Conservation (phyloP, 306 rosid species). For the Fragaria nilgerrensis region DNA sequence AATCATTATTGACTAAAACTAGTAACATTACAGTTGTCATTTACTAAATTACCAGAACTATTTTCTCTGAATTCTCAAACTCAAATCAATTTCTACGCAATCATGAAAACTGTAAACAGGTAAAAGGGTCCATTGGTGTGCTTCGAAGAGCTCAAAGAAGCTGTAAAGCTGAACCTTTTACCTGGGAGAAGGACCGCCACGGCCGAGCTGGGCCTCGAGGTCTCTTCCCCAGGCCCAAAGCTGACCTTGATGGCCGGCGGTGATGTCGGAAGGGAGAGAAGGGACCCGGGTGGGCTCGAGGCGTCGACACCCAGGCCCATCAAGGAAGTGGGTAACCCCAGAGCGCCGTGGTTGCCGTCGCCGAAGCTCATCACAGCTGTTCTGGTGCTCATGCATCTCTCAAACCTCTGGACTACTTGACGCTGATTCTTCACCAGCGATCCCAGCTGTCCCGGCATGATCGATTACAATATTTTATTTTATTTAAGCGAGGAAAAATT, state of each 20-base stretch:
- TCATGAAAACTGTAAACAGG: neutral
- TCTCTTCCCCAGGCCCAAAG: conserved; percentile 3
- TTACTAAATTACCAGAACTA: neutral
- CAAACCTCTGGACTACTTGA: neutral
- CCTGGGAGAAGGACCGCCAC: conserved; percentile 46
- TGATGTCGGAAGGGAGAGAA: conserved; percentile 54
- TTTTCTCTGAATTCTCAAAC: neutral
- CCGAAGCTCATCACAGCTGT: conserved; percentile 79
- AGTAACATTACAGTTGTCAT: neutral
- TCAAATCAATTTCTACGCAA: neutral
- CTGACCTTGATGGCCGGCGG: conserved; percentile 27
- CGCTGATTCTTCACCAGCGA: neutral
- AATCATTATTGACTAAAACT: too few species aligned
- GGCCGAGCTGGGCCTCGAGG: conserved; percentile 65
- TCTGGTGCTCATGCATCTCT: conserved; percentile 49
- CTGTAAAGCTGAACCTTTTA: too few species aligned
- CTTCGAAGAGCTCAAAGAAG: too few species aligned
- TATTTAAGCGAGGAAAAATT: too few species aligned
- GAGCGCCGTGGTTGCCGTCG: conserved; percentile 80
- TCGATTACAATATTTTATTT: neutral
- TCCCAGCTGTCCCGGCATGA: conserved; percentile 7
- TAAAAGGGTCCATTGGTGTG: neutral
- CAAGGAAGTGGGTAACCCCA: conserved; percentile 60
- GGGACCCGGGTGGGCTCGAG: conserved; percentile 64
- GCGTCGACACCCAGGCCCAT: conserved; percentile 56